Conservation (phyloP, 1,284 basidiomycete genomes). For the Erythrobasidium hasegawianum region DNA sequence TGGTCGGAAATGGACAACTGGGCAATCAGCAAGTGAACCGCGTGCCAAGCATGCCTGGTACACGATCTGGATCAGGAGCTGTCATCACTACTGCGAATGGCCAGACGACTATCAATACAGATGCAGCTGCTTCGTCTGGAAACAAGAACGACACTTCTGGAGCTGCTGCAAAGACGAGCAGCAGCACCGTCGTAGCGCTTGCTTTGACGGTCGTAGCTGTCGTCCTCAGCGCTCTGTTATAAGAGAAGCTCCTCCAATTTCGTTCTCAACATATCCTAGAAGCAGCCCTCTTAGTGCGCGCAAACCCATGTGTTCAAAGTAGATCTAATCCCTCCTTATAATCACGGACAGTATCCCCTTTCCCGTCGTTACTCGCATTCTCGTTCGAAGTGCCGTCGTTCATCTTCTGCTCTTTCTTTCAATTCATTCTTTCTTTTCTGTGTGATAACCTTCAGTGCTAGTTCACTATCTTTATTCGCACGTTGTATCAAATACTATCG, state of each 20-base stretch:
- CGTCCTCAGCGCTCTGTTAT: conserved; percentile 7
- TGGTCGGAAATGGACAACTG: conserved; percentile 72
- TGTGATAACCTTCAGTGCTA: too few relatives aligned
- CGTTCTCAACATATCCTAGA: too few relatives aligned
- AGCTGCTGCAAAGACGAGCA: conserved; percentile 4
- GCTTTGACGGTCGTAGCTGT: conserved; percentile 9
- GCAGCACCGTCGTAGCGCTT: background rate
- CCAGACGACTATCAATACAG: background rate
- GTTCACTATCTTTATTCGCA: too few relatives aligned
- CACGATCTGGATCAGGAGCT: conserved; percentile 17
- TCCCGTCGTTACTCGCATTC: background rate
- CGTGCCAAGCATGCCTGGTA: conserved; percentile 17
- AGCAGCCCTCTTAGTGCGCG: too few relatives aligned
- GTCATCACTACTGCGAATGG: conserved; percentile 20
- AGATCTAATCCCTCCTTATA: too few relatives aligned
- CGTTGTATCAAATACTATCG: too few relatives aligned
- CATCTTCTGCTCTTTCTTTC: background rate
- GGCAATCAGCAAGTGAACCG: conserved; percentile 59
- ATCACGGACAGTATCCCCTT: too few relatives aligned
- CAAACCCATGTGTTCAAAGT: too few relatives aligned
- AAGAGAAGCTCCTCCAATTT: background rate
- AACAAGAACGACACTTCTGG: conserved; percentile 1
- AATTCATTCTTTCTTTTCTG: background rate
- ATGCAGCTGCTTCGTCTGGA: background rate
- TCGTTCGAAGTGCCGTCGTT: background rate